phyloP scores from a whole-genome alignment of 495 filamentous ascomycete species.

The Trichoderma reesei region DNA sequence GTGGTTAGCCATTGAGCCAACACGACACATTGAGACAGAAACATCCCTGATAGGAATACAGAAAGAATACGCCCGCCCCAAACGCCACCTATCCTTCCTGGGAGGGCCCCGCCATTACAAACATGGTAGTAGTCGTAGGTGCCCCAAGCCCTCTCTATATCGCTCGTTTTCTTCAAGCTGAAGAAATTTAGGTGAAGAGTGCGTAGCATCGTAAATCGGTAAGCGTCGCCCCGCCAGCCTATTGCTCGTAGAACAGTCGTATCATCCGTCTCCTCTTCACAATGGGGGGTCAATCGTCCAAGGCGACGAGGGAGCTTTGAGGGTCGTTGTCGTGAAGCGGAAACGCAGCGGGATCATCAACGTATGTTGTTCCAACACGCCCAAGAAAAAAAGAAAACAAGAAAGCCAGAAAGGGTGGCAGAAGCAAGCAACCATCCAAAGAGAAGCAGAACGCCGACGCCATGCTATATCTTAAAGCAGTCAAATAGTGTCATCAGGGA shows the following conservation, averaged over 20 bases:
- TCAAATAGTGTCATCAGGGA: background rate
- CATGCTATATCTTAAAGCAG: conserved; percentile 5
- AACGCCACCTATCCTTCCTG: background rate
- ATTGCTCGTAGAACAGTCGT: background rate
- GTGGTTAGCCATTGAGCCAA: no score
- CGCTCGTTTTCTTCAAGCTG: background rate
- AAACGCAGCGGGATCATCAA: no score
- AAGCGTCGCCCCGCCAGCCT: background rate
- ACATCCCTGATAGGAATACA: no score
- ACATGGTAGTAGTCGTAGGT: background rate
- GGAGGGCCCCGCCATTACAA: background rate
- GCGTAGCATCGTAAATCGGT: background rate
- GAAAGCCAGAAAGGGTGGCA: background rate
- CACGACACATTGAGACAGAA: no score
- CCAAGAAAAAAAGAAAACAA: background rate
- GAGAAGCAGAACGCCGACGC: conserved; percentile 8
- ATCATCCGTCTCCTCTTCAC: no score
- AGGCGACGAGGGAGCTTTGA: background rate
- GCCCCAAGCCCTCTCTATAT: background rate
- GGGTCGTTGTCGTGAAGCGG: background rate
- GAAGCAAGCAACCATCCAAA: background rate
- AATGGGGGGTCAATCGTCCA: no score
- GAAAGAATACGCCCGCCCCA: background rate
- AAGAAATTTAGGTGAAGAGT: conserved; percentile 1
- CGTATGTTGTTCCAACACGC: no score